Conservation (phyloP, 331 rosid genomes). For the Stylosanthes scabra region DNA sequence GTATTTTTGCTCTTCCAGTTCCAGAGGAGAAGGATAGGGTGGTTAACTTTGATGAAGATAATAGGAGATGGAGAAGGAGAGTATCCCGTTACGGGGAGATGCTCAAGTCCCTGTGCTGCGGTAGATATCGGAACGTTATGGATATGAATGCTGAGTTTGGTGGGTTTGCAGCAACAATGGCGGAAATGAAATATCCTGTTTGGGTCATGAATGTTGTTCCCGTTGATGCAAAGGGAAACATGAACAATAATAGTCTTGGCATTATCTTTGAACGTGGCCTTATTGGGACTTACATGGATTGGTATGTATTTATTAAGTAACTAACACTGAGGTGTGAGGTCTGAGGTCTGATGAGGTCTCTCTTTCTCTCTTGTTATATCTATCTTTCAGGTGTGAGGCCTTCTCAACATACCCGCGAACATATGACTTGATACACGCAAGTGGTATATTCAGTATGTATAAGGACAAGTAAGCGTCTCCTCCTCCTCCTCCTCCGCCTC, state of each 20-base stretch:
- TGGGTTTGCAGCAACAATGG: constrained; percentile 67
- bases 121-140: constrained; percentile 61
- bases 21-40: constrained; percentile 55
- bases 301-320: constrained; percentile 39
- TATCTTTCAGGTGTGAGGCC: constrained; percentile 63
- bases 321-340: neutral
- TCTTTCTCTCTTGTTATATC: neutral
- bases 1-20: constrained; percentile 62
- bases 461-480: constrained; percentile 52
- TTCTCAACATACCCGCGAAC: constrained; percentile 70
- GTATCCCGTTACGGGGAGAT: constrained; percentile 43
- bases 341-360: neutral
- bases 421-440: constrained; percentile 67
- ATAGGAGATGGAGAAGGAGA: constrained; percentile 49
- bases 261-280: constrained; percentile 60
- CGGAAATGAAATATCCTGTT: constrained; percentile 43
- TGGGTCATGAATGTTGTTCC: constrained; percentile 73
- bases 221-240: constrained; percentile 45
- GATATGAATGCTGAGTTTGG: constrained; percentile 69
- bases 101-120: constrained; percentile 50
- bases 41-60: constrained; percentile 47
- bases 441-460: constrained; percentile 56
- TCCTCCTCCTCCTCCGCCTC: neutral
- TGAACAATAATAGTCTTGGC: constrained; percentile 37
- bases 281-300: constrained; percentile 65